Evolutionary conservation across 306 rosid species (phyloP).

Genomic region (Gynostemma pentaphyllum): DNA sequence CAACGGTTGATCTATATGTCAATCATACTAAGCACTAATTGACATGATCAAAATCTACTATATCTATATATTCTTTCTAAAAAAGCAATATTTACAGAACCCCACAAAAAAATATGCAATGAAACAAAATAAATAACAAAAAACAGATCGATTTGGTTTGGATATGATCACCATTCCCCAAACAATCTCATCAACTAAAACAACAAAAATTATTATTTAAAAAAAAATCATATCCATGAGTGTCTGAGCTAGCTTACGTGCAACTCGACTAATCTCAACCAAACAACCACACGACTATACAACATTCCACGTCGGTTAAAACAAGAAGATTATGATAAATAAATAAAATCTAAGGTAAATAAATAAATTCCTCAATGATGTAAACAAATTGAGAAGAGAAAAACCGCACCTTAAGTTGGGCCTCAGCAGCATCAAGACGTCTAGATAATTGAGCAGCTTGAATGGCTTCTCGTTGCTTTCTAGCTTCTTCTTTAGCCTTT

Average conservation of each 20-base stretch:
- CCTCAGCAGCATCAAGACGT: constrained; percentile 73
- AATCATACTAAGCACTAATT: too few relatives aligned
- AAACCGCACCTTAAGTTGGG: constrained; percentile 63
- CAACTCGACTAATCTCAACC: too few relatives aligned
- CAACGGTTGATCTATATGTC: too few relatives aligned
- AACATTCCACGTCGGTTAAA: too few relatives aligned
- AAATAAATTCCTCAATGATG: not conserved
- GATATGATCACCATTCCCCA: not conserved
- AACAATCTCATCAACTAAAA: not conserved
- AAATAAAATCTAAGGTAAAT: not conserved
- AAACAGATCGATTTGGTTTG: not conserved
- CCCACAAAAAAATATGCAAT: too few relatives aligned
- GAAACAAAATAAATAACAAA: constrained; percentile 3
- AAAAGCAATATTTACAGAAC: too few relatives aligned
- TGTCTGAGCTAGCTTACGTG: too few relatives aligned
- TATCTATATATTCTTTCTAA: too few relatives aligned
- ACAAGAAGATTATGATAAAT: not conserved
- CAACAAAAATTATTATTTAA: too few relatives aligned
- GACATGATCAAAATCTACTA: too few relatives aligned
- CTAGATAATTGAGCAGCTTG: constrained; percentile 74
- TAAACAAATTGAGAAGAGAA: not conserved
- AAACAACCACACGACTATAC: too few relatives aligned
- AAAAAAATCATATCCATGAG: too few relatives aligned
- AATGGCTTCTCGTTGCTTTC: constrained; percentile 66
- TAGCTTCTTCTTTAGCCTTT: constrained; percentile 60